A percentile compares a stretch with the other conserved stretches of the same genome.
Evolutionary conservation across 176 grass and related monocot genomes (phyloP).

Genomic region (Musa acuminata): DNA sequence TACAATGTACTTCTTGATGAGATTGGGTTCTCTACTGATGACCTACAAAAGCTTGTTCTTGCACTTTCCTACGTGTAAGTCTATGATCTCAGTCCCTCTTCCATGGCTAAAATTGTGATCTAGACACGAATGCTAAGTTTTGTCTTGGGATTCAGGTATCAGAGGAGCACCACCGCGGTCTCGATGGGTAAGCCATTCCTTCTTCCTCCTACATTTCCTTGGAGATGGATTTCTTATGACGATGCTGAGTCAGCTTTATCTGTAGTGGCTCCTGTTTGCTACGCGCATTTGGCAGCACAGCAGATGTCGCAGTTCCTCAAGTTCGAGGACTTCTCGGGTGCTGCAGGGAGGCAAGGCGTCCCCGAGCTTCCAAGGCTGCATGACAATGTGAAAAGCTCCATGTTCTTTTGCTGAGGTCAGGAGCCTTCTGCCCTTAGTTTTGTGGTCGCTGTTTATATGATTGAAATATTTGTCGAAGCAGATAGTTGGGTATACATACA

Average conservation of each 20-base stretch:
- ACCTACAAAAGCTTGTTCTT: conserved; percentile 46
- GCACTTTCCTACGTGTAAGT: conserved; percentile 57
- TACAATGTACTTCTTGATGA: conserved; percentile 60
- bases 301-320: conserved; percentile 46
- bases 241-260: neutral
- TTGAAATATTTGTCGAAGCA: too few relatives aligned
- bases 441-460: too few relatives aligned
- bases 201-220: neutral
- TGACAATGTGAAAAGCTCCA: conserved; percentile 19
- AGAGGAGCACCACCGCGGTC: conserved; percentile 53
- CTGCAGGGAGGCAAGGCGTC: neutral
- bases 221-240: neutral
- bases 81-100: neutral
- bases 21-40: conserved; percentile 40
- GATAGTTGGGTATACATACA: too few relatives aligned
- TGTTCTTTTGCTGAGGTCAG: conserved; percentile 52
- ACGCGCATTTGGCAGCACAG: conserved; percentile 41
- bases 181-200: conserved; percentile 34
- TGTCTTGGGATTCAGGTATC: conserved; percentile 21
- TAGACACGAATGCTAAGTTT: too few relatives aligned
- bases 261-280: conserved; percentile 48
- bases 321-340: conserved; percentile 33
- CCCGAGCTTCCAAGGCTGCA: conserved; percentile 40
- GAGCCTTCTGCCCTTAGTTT: neutral
- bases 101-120: too few relatives aligned